Base-by-base conservation (phyloP, 805 yeast genomes). In the Zygoascus flipseniorum region DNA sequence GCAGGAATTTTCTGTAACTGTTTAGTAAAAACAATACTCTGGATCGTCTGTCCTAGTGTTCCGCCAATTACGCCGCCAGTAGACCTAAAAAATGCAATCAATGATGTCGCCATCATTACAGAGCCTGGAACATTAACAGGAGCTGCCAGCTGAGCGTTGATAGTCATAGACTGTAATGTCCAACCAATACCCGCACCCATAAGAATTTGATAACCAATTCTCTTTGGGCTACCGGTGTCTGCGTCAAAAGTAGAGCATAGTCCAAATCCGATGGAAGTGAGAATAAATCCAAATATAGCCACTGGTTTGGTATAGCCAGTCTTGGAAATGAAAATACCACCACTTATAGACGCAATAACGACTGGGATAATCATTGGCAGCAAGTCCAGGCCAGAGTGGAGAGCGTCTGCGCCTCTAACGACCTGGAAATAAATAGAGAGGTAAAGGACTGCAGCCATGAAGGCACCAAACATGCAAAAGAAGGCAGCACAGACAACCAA, bases 71-170 rank as follows among this genome's bases (percentile, higher is more conserved):
- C 68, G 46, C 77, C 76, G 20, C 77, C 78, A 19, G 77, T 54
- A 1, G 74, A 60, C 60, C 82, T 71, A 18, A 61, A 61, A 58
- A 77, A 76, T 56, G 72, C 73, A 47, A 75, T 46, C 52, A 72
- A 66, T 0, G 79, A 64, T 5, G 82, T 77, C 1, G 78, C 69
- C 66, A 78, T 60, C 47, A 80, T 76, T 5, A 71, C 67, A 1
- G 76, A 72, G 11, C 83, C 83, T 5, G 77, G 72, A 0, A 68
- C 62, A 55, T 77, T 76, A 42, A 28, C 46, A 35, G 84, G 83
- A 3, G 82, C 81, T 20, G 69, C 65, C 1, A 78, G 57, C 60
- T 79, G 84, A 2, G 75, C 68, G 5, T 73, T 61, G n/a, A 76
- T 59, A 39, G 76, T 63, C 14, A 72, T 58, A 1, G 77, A 65